Conservation (phyloP, 441 rosid species). For the Geranium incanum region DNA sequence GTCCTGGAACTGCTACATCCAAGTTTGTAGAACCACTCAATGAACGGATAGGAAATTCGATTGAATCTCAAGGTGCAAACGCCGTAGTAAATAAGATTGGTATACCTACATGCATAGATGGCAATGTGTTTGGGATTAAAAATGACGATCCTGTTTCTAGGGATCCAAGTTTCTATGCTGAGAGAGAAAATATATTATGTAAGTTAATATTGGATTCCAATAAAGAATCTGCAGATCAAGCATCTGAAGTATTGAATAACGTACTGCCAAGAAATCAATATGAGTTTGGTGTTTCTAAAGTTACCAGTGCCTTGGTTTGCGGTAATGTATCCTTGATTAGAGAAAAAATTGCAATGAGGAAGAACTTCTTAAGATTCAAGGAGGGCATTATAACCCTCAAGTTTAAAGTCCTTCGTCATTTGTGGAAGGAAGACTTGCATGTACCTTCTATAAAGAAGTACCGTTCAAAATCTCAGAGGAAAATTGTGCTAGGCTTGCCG, state of each 20-base stretch:
- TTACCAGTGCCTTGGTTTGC: constrained; percentile 20
- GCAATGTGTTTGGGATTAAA: constrained; percentile 15
- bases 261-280: constrained; percentile 41
- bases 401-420: constrained; percentile 63
- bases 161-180: constrained; percentile 20
- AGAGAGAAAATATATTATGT: constrained; percentile 33
- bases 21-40: constrained; percentile 37
- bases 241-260: constrained; percentile 46
- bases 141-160: constrained; percentile 22
- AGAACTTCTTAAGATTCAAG: constrained; percentile 46
- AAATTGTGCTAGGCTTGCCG: constrained; percentile 47
- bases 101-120: constrained; percentile 27
- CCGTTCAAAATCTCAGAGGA: constrained; percentile 60
- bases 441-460: constrained; percentile 43
- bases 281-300: constrained; percentile 31
- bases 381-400: constrained; percentile 72
- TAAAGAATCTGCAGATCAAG: constrained; percentile 53
- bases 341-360: constrained; percentile 44
- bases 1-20: constrained; percentile 67
- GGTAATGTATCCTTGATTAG: constrained; percentile 35
- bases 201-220: constrained; percentile 46
- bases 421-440: constrained; percentile 81
- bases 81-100: constrained; percentile 19
- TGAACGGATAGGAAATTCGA: constrained; percentile 29
- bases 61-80: constrained; percentile 20